A percentile compares a stretch with the other conserved stretches of the same genome.
phyloP scores from a whole-genome alignment of 129 eudicot species.

The Tanacetum coccineum region DNA sequence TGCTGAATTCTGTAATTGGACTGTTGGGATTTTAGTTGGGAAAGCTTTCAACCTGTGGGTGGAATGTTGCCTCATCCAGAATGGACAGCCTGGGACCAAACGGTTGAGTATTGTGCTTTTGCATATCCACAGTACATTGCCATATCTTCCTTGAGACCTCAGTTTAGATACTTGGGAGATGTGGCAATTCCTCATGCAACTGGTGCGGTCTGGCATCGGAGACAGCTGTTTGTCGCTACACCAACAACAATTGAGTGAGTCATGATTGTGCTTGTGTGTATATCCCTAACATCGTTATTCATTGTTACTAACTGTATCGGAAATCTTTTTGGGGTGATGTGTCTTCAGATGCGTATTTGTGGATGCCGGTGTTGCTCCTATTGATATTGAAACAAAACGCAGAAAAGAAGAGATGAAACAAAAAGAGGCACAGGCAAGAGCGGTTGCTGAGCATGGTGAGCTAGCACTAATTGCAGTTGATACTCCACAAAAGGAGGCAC shows the following conservation, averaged over 20 bases:
- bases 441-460: conserved; percentile 91
- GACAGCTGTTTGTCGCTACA: conserved; percentile 96
- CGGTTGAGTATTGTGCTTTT: conserved; percentile 99
- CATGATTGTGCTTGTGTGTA: conserved; percentile 1
- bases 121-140: conserved; percentile 87
- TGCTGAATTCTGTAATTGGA: background rate
- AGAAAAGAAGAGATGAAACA: conserved; percentile 84
- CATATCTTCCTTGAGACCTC: conserved; percentile 94
- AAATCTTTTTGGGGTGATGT: conserved; percentile 19
- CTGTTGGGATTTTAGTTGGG: conserved; percentile 63
- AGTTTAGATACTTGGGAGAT: conserved; percentile 92
- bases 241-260: conserved; percentile 93
- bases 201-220: conserved; percentile 97
- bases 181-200: conserved; percentile 98
- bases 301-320: background rate
- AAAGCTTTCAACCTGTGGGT: conserved; percentile 95
- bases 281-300: background rate
- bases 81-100: conserved; percentile 99
- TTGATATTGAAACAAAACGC: conserved; percentile 83
- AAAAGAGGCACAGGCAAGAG: conserved; percentile 76
- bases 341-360: conserved; percentile 79
- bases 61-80: conserved; percentile 99
- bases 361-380: conserved; percentile 93
- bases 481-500: conserved; percentile 56
- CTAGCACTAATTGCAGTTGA: conserved; percentile 90